Conservation (phyloP, 2,329 filamentous ascomycete genomes). For the Alternaria gaisen region DNA sequence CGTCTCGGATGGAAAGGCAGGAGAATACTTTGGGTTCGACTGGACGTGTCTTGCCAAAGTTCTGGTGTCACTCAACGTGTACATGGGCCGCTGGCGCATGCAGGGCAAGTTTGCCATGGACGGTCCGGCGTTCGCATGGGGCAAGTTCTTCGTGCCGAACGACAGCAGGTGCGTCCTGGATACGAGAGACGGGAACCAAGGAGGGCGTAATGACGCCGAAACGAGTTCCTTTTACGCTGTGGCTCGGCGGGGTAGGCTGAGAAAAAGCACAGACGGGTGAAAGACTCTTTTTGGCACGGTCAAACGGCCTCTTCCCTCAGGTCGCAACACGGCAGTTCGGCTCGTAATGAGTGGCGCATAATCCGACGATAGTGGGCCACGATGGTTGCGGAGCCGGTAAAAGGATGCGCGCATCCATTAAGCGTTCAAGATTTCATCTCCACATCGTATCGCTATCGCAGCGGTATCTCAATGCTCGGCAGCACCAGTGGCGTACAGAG, state of each 20-base stretch:
- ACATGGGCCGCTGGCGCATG: conserved; percentile 41
- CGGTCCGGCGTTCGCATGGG: conserved; percentile 36
- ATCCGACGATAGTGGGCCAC: conserved; percentile 6
- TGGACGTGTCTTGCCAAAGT: conserved; percentile 32
- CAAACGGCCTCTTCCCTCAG: conserved; percentile 9
- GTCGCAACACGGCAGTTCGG: conserved; percentile 15
- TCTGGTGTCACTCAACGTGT: conserved; percentile 39
- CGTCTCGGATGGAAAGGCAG: conserved; percentile 11
- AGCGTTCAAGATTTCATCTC: neutral
- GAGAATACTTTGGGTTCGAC: conserved; percentile 35
- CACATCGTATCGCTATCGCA: conserved; percentile 14
- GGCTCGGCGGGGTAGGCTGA: conserved; percentile 1
- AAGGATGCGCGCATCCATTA: neutral
- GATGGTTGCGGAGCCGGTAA: neutral
- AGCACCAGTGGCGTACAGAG: conserved; percentile 6
- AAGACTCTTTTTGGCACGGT: conserved; percentile 7
- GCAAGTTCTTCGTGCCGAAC: conserved; percentile 25
- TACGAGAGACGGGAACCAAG: neutral
- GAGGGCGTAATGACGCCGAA: conserved; percentile 2
- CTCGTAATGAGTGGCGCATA: conserved; percentile 11
- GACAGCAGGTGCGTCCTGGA: conserved; percentile 12
- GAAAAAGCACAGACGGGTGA: neutral
- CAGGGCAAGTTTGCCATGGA: conserved; percentile 35
- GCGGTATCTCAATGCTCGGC: conserved; percentile 5
- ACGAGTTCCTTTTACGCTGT: neutral